These are phyloP conservation scores for Moricandia arvensis DNA, from an alignment of 345 rosid genomes.

Conservation along the genomic window DNA sequence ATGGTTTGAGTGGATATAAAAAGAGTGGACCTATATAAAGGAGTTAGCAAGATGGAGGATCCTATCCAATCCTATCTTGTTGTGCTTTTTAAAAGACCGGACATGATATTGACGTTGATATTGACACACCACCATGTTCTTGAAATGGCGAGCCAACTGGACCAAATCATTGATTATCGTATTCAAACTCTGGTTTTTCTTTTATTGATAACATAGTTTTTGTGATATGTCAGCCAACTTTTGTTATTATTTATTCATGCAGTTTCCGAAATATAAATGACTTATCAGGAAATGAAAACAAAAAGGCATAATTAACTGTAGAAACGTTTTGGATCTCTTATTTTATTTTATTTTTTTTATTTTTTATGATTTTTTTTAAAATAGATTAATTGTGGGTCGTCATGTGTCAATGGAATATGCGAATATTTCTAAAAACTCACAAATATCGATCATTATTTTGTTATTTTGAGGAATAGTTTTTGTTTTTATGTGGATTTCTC, in stretches of 20 bases:
- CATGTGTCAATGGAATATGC: no score
- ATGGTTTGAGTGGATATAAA: slow-evolving; percentile 1
- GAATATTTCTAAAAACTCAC: no score
- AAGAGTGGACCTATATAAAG: not conserved
- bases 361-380: no score
- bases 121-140: slow-evolving; percentile 1
- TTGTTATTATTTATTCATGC: not conserved
- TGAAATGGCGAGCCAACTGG: slow-evolving; percentile 14
- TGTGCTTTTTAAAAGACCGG: not conserved
- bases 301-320: no score
- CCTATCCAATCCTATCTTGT: slow-evolving; percentile 20
- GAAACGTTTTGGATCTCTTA: no score
- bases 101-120: not conserved
- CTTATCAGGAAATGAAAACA: not conserved
- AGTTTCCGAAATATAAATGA: not conserved
- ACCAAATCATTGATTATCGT: not conserved
- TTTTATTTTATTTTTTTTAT: no score
- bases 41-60: slow-evolving; percentile 10
- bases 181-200: not conserved
- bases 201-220: not conserved
- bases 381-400: no score
- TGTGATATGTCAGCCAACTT: not conserved
- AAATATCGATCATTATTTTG: no score
- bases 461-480: no score
- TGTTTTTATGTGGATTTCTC: no score